Conservation (phyloP, 768 basidiomycete genomes). For the Pulveroboletus sp. region DNA sequence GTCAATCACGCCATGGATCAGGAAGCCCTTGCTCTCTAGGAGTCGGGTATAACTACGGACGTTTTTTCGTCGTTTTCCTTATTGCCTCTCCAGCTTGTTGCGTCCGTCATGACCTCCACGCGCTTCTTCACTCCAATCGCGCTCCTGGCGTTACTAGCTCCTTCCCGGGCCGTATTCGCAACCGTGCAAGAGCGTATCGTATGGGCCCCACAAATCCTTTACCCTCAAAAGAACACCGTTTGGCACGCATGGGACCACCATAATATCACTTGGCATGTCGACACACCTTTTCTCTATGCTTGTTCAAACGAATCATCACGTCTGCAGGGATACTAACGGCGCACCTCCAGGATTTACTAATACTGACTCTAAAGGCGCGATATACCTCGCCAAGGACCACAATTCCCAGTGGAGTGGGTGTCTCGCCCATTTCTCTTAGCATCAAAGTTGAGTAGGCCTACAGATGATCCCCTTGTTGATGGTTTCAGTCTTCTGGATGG, state of each 20-base stretch:
- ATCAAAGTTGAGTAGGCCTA: conserved; percentile 3
- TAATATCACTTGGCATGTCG: conserved; percentile 31
- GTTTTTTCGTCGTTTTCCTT: no score
- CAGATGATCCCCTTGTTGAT: conserved; percentile 23
- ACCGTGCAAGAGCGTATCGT: conserved; percentile 21
- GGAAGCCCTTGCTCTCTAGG: no score
- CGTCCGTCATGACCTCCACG: conserved; percentile 1
- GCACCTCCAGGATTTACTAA: conserved; percentile 28
- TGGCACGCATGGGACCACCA: conserved; percentile 21
- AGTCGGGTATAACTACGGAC: conserved; percentile 7
- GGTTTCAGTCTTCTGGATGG: conserved; percentile 31
- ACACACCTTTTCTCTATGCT: neutral
- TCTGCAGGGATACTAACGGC: conserved; percentile 28
- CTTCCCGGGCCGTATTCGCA: neutral
- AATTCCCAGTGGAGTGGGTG: no score
- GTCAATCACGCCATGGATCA: neutral
- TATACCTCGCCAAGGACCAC: conserved; percentile 34
- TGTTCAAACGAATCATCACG: neutral
- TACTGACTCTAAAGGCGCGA: conserved; percentile 29
- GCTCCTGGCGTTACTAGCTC: conserved; percentile 10
- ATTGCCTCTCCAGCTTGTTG: neutral
- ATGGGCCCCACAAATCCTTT: conserved; percentile 21
- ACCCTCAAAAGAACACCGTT: conserved; percentile 20
- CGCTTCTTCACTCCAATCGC: conserved; percentile 8
- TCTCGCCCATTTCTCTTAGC: no score